Evolutionary conservation across 768 basidiomycete species (phyloP).

Genomic region (Obba rivulosa): DNA sequence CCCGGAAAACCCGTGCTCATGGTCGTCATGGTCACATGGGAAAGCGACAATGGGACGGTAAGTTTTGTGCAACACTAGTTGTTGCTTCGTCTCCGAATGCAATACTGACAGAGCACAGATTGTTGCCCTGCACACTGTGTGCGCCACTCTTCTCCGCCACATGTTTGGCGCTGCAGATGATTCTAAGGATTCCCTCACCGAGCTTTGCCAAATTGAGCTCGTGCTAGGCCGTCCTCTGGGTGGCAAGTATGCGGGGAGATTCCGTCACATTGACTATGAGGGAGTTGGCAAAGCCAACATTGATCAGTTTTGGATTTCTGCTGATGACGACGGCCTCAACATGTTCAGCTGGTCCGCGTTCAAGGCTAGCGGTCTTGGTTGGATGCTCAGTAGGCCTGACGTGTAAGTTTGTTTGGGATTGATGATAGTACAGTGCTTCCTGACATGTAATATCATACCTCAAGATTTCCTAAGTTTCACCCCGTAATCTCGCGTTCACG

Average conservation of each 20-base stretch:
- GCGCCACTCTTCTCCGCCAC: slow-evolving; percentile 15
- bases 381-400: slow-evolving; percentile 17
- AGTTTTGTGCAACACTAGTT: too few relatives aligned
- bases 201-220: slow-evolving; percentile 15
- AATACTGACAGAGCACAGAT: too few relatives aligned
- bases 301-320: slow-evolving; percentile 19
- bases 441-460: neutral
- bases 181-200: neutral
- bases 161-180: slow-evolving; percentile 11
- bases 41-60: too few relatives aligned
- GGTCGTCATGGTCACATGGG: too few relatives aligned
- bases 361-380: slow-evolving; percentile 8
- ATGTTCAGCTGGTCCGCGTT: slow-evolving; percentile 19
- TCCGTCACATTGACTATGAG: slow-evolving; percentile 19
- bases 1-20: too few relatives aligned
- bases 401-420: slow-evolving; percentile 5
- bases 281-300: slow-evolving; percentile 12
- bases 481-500: slow-evolving; percentile 10
- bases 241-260: slow-evolving; percentile 13
- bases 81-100: too few relatives aligned
- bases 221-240: slow-evolving; percentile 18
- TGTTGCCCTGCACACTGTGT: too few relatives aligned
- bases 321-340: slow-evolving; percentile 1
- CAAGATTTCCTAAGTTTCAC: slow-evolving; percentile 24
- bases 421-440: neutral